These are phyloP conservation scores for Castanea crenata DNA, from an alignment of 306 rosid species.

Conservation along the genomic window DNA sequence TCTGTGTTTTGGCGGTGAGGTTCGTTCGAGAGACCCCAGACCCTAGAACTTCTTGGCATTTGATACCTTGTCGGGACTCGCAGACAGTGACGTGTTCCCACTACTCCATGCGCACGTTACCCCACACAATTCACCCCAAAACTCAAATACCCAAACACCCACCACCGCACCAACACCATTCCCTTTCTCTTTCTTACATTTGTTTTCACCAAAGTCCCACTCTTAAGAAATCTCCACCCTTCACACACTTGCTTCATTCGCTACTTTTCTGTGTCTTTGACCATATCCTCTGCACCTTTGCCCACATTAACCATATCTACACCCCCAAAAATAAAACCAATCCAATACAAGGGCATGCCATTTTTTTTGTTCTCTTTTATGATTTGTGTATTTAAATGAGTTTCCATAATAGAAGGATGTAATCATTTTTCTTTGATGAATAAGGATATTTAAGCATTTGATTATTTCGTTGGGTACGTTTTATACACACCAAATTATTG, in stretches of 20 bases:
- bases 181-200: neutral
- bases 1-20: conserved; percentile 34
- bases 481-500: too few species aligned
- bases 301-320: neutral
- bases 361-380: neutral
- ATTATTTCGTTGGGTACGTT: too few species aligned
- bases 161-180: neutral
- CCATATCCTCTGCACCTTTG: neutral
- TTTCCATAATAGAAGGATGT: neutral
- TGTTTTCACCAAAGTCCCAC: conserved; percentile 2
- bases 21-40: neutral
- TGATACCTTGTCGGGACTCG: conserved; percentile 36
- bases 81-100: conserved; percentile 47
- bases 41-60: conserved; percentile 25
- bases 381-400: neutral
- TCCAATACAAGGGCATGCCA: neutral
- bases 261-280: neutral
- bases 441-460: fast-evolving
- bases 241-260: neutral
- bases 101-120: conserved; percentile 43
- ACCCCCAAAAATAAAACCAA: neutral
- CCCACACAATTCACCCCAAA: conserved; percentile 20
- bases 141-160: conserved; percentile 17
- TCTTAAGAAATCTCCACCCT: neutral
- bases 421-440: too few species aligned